These are phyloP conservation scores for Linum tenue DNA, from an alignment of 345 rosid genomes.

Conservation along the genomic window DNA sequence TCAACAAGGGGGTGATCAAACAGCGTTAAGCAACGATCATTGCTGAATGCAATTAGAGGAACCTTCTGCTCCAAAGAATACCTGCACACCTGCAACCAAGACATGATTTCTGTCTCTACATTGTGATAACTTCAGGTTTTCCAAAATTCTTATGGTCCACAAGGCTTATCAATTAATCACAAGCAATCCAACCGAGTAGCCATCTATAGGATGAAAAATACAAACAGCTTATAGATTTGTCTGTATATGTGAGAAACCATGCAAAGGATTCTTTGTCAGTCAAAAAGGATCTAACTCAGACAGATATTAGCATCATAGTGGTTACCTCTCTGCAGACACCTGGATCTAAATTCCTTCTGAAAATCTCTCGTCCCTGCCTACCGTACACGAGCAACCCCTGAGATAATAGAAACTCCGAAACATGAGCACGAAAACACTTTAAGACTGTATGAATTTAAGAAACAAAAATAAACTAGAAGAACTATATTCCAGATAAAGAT, in stretches of 20 bases:
- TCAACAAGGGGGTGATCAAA: constrained; percentile 78
- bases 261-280: too few species aligned
- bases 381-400: constrained; percentile 98
- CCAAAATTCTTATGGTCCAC: too few species aligned
- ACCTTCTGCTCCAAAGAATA: constrained; percentile 72
- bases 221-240: too few species aligned
- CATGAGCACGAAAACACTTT: not conserved
- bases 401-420: constrained; percentile 12
- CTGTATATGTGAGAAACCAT: too few species aligned
- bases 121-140: not conserved
- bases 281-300: not conserved
- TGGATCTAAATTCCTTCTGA: constrained; percentile 64
- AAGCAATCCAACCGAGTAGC: too few species aligned
- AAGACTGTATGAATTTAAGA: too few species aligned
- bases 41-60: constrained; percentile 85
- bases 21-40: constrained; percentile 72
- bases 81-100: constrained; percentile 45
- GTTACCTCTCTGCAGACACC: constrained; percentile 81
- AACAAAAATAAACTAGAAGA: not conserved
- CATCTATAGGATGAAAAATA: too few species aligned
- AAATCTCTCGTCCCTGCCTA: constrained; percentile 75
- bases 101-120: not conserved
- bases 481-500: not conserved
- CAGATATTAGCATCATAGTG: not conserved
- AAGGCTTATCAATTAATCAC: too few species aligned